These are phyloP conservation scores for Nannochloropsis salina DNA, from an alignment of 108 stramenopile genomes.

Conservation along the genomic window DNA sequence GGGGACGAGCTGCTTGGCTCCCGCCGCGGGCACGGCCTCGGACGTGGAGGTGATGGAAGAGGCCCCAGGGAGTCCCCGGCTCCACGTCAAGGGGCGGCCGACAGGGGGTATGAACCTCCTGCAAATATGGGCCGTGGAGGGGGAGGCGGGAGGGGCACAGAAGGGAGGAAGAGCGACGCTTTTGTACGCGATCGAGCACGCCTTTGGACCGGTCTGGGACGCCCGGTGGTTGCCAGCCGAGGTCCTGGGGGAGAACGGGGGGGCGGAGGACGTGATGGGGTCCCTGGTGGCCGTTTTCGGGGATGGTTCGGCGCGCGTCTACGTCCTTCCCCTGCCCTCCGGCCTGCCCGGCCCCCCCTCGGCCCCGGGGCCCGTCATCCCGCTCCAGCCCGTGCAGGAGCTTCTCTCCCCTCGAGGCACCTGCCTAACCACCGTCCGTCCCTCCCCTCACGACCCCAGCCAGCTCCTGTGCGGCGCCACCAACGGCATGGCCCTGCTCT, in stretches of 20 bases:
- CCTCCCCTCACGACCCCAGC: neutral
- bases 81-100: neutral
- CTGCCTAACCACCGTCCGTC: neutral
- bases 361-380: neutral
- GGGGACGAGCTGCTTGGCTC: neutral
- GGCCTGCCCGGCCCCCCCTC: neutral
- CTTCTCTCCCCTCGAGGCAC: neutral
- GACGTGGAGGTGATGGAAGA: neutral
- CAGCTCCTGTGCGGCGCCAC: constrained; percentile 4
- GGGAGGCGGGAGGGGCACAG: neutral
- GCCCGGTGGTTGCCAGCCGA: neutral
- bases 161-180: neutral
- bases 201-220: neutral
- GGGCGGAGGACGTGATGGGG: neutral
- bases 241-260: neutral
- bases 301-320: neutral
- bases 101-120: neutral
- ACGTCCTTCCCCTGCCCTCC: neutral
- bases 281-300: neutral
- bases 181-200: neutral
- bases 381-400: neutral
- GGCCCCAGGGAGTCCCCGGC: neutral
- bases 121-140: neutral
- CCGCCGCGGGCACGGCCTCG: neutral
- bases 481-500: constrained; percentile 17